Conservation (phyloP, 805 yeast species). For the Grigorovia jiainica region DNA sequence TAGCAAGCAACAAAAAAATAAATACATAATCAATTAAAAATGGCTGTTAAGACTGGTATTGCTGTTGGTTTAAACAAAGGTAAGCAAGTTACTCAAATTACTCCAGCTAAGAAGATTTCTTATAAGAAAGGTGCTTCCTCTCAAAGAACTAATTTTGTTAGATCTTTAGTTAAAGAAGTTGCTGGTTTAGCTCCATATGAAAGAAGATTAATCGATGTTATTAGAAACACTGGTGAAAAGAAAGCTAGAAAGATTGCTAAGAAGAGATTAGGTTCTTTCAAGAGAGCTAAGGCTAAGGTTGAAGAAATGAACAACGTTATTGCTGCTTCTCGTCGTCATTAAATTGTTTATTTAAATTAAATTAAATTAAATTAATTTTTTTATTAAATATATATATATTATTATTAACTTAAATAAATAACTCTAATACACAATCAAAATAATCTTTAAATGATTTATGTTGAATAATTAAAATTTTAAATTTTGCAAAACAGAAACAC, state of each 20-base stretch:
- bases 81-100: constrained; percentile 84
- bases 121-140: constrained; percentile 95
- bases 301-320: constrained; percentile 96
- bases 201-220: constrained; percentile 97
- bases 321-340: constrained; percentile 94
- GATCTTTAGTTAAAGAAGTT: constrained; percentile 92
- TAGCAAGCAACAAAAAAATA: not conserved
- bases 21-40: constrained; percentile 17
- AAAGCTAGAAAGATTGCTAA: constrained; percentile 99
- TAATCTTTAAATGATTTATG: not conserved
- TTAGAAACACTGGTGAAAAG: constrained; percentile 99
- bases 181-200: constrained; percentile 99
- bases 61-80: constrained; percentile 99
- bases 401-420: not conserved
- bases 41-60: constrained; percentile 59
- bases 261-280: constrained; percentile 99
- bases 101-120: constrained; percentile 80
- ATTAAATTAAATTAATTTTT: not conserved
- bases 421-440: not conserved
- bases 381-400: not conserved
- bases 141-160: constrained; percentile 92
- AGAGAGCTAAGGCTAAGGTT: constrained; percentile 99
- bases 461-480: not conserved
- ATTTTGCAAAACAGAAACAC: no score
- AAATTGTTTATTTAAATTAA: constrained; percentile 21